A percentile compares a stretch with the other conserved stretches of the same genome.
These are phyloP conservation scores for Madurella mycetomatis DNA, from an alignment of 2,329 filamentous ascomycete species.

Conservation along the genomic window DNA sequence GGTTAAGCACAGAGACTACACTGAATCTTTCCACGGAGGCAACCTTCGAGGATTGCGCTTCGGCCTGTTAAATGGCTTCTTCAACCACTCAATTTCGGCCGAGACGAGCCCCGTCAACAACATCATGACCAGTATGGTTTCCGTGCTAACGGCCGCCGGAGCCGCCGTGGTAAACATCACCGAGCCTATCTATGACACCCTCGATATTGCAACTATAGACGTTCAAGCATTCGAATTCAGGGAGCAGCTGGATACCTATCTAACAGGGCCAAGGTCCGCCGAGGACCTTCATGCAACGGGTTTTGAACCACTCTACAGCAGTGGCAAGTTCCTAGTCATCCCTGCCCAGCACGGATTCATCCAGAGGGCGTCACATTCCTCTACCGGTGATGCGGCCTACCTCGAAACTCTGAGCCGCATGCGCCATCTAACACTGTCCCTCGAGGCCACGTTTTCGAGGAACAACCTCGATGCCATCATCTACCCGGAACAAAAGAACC, in stretches of 20 bases:
- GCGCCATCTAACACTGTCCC: slow-evolving; percentile 44
- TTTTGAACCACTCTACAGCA: slow-evolving; percentile 46
- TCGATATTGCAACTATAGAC: slow-evolving; percentile 47
- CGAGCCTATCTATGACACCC: slow-evolving; percentile 47
- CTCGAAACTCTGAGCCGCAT: slow-evolving; percentile 44
- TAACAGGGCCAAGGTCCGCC: slow-evolving; percentile 40
- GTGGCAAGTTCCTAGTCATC: slow-evolving; percentile 54
- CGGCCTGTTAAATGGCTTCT: slow-evolving; percentile 48
- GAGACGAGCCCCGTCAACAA: slow-evolving; percentile 56
- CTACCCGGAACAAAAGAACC: slow-evolving; percentile 61
- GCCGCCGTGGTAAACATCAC: slow-evolving; percentile 48
- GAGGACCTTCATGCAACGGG: slow-evolving; percentile 38
- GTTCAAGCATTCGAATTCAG: slow-evolving; percentile 59
- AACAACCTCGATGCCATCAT: slow-evolving; percentile 53
- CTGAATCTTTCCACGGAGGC: slow-evolving; percentile 31
- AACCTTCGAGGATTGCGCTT: slow-evolving; percentile 30
- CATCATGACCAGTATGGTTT: slow-evolving; percentile 45
- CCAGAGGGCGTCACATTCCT: slow-evolving; percentile 45
- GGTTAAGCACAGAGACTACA: slow-evolving; percentile 43
- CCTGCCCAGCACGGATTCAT: slow-evolving; percentile 55
- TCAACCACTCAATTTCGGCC: slow-evolving; percentile 45
- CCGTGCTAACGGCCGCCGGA: slow-evolving; percentile 42
- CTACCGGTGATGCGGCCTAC: slow-evolving; percentile 46
- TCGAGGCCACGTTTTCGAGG: slow-evolving; percentile 46
- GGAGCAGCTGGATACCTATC: slow-evolving; percentile 51